phyloP scores from a whole-genome alignment of 169 alveolate genomes.

The Plasmodium yoelii region DNA sequence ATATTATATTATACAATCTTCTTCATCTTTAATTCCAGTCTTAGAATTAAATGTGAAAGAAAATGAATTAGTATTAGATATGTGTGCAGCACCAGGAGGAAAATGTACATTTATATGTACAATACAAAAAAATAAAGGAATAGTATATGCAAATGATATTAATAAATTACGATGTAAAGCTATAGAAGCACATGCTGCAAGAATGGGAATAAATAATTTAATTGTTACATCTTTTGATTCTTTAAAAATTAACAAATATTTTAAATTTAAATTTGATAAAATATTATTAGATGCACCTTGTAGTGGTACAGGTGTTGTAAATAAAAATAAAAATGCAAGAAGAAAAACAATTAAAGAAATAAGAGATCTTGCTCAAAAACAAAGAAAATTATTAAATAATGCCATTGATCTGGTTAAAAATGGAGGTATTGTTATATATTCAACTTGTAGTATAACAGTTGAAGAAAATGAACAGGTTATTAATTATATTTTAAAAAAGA shows the following conservation, averaged over 20 bases:
- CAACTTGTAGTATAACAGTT: slow-evolving; percentile 97
- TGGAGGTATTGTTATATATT: slow-evolving; percentile 98
- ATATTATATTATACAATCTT: slow-evolving; percentile 95
- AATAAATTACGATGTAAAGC: slow-evolving; percentile 94
- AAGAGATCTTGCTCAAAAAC: slow-evolving; percentile 93
- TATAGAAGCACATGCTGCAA: slow-evolving; percentile 86
- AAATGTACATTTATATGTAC: slow-evolving; percentile 96
- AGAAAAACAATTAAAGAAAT: slow-evolving; percentile 92
- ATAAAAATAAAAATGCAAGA: slow-evolving; percentile 96
- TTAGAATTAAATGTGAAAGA: slow-evolving; percentile 79
- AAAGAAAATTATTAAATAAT: slow-evolving; percentile 94
- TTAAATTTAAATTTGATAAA: slow-evolving; percentile 93
- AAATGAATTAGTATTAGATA: slow-evolving; percentile 93
- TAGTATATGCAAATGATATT: slow-evolving; percentile 94
- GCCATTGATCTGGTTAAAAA: slow-evolving; percentile 95
- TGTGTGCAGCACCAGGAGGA: slow-evolving; percentile 99
- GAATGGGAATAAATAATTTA: slow-evolving; percentile 95
- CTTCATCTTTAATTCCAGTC: slow-evolving; percentile 95
- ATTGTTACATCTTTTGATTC: slow-evolving; percentile 95
- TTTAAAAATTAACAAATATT: slow-evolving; percentile 88
- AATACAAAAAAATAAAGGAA: slow-evolving; percentile 95
- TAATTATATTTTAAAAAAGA: slow-evolving; percentile 93
- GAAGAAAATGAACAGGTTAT: slow-evolving; percentile 98
- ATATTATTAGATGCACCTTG: slow-evolving; percentile 97
- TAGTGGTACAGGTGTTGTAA: slow-evolving; percentile 96